Evolutionary conservation across 2,329 filamentous ascomycete species (phyloP).

Genomic region (Pseudogymnoascus sp.): DNA sequence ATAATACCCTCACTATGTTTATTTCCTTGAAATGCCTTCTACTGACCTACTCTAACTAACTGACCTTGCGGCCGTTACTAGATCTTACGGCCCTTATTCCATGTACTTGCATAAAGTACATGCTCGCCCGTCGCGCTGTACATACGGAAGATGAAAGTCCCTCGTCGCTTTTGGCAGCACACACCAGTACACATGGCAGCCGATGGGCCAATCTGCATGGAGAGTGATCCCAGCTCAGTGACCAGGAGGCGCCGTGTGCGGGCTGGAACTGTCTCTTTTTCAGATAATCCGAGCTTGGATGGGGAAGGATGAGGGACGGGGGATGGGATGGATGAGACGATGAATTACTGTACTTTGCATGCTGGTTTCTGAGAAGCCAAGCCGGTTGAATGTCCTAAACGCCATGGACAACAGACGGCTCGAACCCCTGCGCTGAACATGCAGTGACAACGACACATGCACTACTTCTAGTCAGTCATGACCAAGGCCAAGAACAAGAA

Average conservation of each 20-base stretch:
- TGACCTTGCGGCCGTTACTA: background rate
- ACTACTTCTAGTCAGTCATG: background rate
- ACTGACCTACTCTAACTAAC: background rate
- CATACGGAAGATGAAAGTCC: background rate
- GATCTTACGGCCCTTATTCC: background rate
- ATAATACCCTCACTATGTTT: background rate
- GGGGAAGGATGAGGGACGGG: background rate
- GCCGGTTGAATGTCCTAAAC: slow-evolving; percentile 1
- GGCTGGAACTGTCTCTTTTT: background rate
- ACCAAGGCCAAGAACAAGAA: background rate
- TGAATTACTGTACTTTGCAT: background rate
- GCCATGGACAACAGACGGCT: background rate
- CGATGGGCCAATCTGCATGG: background rate
- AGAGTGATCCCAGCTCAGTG: background rate
- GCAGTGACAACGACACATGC: background rate
- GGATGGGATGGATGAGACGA: background rate
- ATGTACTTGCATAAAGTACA: background rate
- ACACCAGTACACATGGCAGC: background rate
- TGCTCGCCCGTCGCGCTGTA: background rate
- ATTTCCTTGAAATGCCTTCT: background rate
- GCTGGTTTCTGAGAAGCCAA: background rate
- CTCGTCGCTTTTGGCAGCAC: background rate
- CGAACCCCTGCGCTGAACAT: background rate
- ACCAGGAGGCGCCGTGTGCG: background rate
- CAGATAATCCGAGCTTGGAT: background rate